A percentile compares a stretch with the other conserved stretches of the same genome.
Conservation (phyloP, 257 asterid species). For the Cordia subcordata region DNA sequence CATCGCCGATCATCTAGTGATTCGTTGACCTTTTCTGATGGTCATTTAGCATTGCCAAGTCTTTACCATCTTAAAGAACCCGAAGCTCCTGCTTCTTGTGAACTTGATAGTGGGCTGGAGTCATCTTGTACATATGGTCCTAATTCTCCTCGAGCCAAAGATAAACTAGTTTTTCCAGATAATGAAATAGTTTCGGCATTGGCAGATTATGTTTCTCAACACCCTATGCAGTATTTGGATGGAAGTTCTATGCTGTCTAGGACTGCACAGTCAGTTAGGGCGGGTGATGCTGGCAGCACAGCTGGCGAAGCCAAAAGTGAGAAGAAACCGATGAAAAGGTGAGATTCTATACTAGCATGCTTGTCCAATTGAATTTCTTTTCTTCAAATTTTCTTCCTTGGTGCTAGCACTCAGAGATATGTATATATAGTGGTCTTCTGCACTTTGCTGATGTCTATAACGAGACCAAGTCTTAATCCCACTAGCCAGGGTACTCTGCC, state of each 20-base stretch:
- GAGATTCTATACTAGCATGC: conserved; percentile 23
- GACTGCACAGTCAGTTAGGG: conserved; percentile 27
- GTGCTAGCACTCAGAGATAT: background rate
- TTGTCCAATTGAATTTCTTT: conserved; percentile 6
- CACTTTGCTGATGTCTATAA: background rate
- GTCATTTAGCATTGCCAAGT: conserved; percentile 26
- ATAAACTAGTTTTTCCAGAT: conserved; percentile 41
- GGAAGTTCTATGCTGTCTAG: conserved; percentile 33
- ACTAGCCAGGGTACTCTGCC: too few species aligned
- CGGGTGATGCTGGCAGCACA: conserved; percentile 27
- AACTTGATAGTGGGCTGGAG: conserved; percentile 38
- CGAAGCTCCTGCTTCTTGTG: conserved; percentile 35
- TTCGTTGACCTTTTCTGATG: conserved; percentile 41
- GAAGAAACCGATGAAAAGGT: conserved; percentile 51
- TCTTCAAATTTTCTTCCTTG: conserved; percentile 6
- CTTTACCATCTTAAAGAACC: conserved; percentile 27
- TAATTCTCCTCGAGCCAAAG: conserved; percentile 70
- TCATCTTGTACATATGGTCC: conserved; percentile 67
- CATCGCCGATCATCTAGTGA: conserved; percentile 62
- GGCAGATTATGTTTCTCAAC: conserved; percentile 46
- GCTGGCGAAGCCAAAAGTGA: conserved; percentile 32
- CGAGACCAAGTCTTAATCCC: too few species aligned
- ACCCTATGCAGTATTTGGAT: conserved; percentile 41
- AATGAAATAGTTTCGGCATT: conserved; percentile 59
- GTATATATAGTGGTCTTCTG: background rate